phyloP scores from a whole-genome alignment of 331 rosid genomes.

The Quercus tomentella region DNA sequence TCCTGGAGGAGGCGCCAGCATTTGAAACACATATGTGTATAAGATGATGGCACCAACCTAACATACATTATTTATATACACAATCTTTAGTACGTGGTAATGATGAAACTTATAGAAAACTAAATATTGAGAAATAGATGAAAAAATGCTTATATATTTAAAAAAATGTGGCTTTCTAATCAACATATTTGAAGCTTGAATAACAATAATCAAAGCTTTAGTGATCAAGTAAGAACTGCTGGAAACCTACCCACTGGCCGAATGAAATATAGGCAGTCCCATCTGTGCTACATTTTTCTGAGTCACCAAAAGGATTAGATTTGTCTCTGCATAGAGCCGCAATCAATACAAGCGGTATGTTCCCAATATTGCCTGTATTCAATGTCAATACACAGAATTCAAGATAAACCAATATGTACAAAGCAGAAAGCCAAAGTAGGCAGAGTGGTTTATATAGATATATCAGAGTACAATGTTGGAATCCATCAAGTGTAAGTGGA shows the following conservation, averaged over 20 bases:
- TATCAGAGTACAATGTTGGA: not conserved
- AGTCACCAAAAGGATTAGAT: conserved; percentile 80
- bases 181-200: conserved; percentile 5
- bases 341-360: conserved; percentile 92
- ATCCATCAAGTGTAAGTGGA: not conserved
- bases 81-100: not conserved
- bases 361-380: conserved; percentile 88
- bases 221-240: conserved; percentile 15
- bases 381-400: conserved; percentile 3
- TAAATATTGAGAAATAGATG: not conserved
- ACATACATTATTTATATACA: not conserved
- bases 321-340: conserved; percentile 84
- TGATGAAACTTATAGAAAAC: not conserved
- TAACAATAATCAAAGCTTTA: conserved; percentile 13
- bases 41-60: conserved; percentile 98
- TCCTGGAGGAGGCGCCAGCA: conserved; percentile 97
- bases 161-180: conserved; percentile 4
- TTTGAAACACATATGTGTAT: conserved; percentile 83
- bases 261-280: conserved; percentile 96
- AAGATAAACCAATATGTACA: conserved; percentile 7
- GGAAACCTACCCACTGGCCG: conserved; percentile 94
- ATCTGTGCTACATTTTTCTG: conserved; percentile 62
- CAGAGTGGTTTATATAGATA: not conserved
- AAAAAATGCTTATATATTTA: not conserved
- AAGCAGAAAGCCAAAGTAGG: conserved; percentile 4